Evolutionary conservation across 768 basidiomycete genomes (phyloP), one percentile per base, ranked within the genome.

Genomic region (Lactarius akahatsu): DNA sequence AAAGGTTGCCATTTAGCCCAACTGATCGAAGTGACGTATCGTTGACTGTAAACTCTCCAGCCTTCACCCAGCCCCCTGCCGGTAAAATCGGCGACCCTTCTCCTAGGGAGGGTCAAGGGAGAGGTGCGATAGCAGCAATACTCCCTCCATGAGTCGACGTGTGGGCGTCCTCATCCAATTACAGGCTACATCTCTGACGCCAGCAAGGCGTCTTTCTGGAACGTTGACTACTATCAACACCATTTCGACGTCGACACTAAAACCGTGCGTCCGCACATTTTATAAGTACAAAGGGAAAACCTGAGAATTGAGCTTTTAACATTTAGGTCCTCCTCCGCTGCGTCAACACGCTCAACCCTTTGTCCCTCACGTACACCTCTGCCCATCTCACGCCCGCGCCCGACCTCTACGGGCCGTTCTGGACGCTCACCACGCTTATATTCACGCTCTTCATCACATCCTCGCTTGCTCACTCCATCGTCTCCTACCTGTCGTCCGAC

Each of bases 391-490:
- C 81, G 61, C 89, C 89, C 52, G 81, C 87, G 50, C 74, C 81
- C 18, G 91, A 92, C 74, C 84, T 92, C 47, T 90, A 92, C 74
- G 96, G 96, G 0, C 95, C 96, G 1, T 98, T 99, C 80, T 99
- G 96, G 96, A 94, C 96, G 0, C 84, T 97, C 43, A 96, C 95
- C 1, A 98, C 96, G 0, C 86, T 99, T 68, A 90, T 97, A 54
- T 93, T 98, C 74, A 83, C 89, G 0, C 86, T 98, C 66, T 98
- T 96, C 80, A 86, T 97, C 65, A 96, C 91, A 30, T 97, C 96
- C 1, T 94, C 92, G 40, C 88, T 98, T 45, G 92, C 90, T 9
- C 87, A 92, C 18, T 93, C 93, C 57, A 89, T 98, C 70, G 81
- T 90, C 2, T 83, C 86, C n/a, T 98, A 94, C 77, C 85, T 98